Evolutionary conservation across 2,329 filamentous ascomycete genomes (phyloP), one percentile per base, ranked within the genome.

Genomic region (Aphanocladium album): DNA sequence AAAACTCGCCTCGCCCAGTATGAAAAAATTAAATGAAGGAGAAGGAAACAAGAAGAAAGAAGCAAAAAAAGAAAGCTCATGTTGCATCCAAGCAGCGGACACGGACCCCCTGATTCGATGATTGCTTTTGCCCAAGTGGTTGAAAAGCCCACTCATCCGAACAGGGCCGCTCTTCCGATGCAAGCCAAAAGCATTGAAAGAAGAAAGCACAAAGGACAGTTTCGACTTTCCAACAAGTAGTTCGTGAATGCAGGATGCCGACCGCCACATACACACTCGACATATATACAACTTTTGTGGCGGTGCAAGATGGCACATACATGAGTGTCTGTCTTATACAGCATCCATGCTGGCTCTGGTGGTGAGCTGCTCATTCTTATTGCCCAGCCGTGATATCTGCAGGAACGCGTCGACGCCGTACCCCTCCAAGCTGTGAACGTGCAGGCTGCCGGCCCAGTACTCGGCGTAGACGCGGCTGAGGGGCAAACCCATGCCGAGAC

Each of bases 361-460:
- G 2, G 83, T 91, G 63, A 99, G 80, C 74, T 96, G 91, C 78
- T 99, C 95, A 70, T 98, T 97, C 80, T 96, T 97, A 73, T 99
- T 99, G 21, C 95, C 95, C 61, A 99, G 80, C 73, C 96, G 96
- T 5, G 91, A 96, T 62, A 99, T 96, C 72, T 98, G 93, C 64
- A 99, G 76, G 70, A 99, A 99, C 0, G 90, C 93, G 77, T 99
- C 95, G 7, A 96, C 91, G 16, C 95, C 95, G 72, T 97, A 98
- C 0, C 95, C 96, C 71, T 97, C 93, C 8, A 99, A 78, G 69
- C 90, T 97, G 72, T 98, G 93, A 62, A 98, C 75, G 69, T 96
- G 90, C 9, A 99, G 78, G 68, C 85, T 95, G 25, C 95, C 95
- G 2, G 95, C 95, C 95, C 95, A 99, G 74, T 98, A 98, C 74